These are phyloP conservation scores for Chrysoporthe deuterocubensis DNA, from an alignment of 2,329 filamentous ascomycete genomes.

Conservation along the genomic window DNA sequence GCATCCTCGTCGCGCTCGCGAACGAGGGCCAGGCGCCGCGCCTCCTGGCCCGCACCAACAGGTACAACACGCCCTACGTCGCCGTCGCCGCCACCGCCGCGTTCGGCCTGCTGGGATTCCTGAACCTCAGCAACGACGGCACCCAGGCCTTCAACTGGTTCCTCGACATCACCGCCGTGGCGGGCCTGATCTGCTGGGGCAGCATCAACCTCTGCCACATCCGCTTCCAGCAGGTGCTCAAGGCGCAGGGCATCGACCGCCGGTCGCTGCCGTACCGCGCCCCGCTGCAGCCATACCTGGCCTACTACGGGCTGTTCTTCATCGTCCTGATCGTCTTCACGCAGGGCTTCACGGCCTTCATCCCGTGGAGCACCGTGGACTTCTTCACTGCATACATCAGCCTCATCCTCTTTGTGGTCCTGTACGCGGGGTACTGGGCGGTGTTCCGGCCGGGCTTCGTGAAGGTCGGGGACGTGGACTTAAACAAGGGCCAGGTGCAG, in stretches of 20 bases:
- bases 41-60: conserved; percentile 54
- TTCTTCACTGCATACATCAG: conserved; percentile 47
- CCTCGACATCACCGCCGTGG: conserved; percentile 55
- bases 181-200: conserved; percentile 40
- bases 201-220: conserved; percentile 38
- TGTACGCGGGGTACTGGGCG: conserved; percentile 47
- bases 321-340: conserved; percentile 48
- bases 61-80: conserved; percentile 54
- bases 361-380: conserved; percentile 44
- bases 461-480: conserved; percentile 32
- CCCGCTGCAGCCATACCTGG: conserved; percentile 42
- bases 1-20: conserved; percentile 57
- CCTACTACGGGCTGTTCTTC: conserved; percentile 48
- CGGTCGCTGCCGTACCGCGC: conserved; percentile 37
- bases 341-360: conserved; percentile 49
- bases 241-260: conserved; percentile 44
- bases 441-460: conserved; percentile 37
- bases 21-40: conserved; percentile 56
- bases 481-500: conserved; percentile 31
- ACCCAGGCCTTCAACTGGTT: conserved; percentile 59
- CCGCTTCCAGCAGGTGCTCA: conserved; percentile 42
- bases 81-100: conserved; percentile 48
- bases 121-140: conserved; percentile 49
- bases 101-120: conserved; percentile 52
- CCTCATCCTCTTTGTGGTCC: conserved; percentile 36